phyloP scores from a whole-genome alignment of 2,329 filamentous ascomycete genomes.

The Alternaria atra region DNA sequence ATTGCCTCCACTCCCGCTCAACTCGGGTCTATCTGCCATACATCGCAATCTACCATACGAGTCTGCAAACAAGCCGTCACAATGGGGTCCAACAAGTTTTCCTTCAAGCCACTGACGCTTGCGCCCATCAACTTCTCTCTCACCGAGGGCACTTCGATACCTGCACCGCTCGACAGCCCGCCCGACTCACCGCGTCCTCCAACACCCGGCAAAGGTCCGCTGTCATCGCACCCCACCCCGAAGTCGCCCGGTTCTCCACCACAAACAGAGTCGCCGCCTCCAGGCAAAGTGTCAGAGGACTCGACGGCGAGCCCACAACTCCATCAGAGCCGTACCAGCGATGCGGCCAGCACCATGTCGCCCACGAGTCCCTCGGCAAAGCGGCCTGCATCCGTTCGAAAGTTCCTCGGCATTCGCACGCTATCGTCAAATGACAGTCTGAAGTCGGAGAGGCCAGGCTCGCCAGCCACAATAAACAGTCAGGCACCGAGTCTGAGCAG shows the following conservation, averaged over 20 bases:
- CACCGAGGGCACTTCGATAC: slow-evolving; percentile 54
- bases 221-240: slow-evolving; percentile 54
- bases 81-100: slow-evolving; percentile 41
- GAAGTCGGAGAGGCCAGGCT: slow-evolving; percentile 47
- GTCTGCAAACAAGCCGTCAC: neutral
- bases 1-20: slow-evolving; percentile 24
- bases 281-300: slow-evolving; percentile 30
- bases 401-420: slow-evolving; percentile 52
- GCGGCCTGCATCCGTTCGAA: slow-evolving; percentile 53
- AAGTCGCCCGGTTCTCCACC: slow-evolving; percentile 40
- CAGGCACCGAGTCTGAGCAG: slow-evolving; percentile 41
- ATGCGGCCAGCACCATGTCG: slow-evolving; percentile 42
- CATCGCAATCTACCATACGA: slow-evolving; percentile 7
- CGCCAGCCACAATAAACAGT: slow-evolving; percentile 47
- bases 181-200: slow-evolving; percentile 51
- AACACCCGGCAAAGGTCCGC: slow-evolving; percentile 50
- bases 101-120: slow-evolving; percentile 49
- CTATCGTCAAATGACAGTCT: slow-evolving; percentile 50
- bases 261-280: slow-evolving; percentile 26
- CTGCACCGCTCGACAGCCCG: slow-evolving; percentile 52
- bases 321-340: slow-evolving; percentile 38
- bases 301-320: slow-evolving; percentile 25
- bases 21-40: slow-evolving; percentile 15
- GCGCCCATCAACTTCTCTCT: slow-evolving; percentile 54
- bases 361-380: slow-evolving; percentile 44